Base-by-base conservation (phyloP, 163 green algal genomes). In the Chlorella variabilis region DNA sequence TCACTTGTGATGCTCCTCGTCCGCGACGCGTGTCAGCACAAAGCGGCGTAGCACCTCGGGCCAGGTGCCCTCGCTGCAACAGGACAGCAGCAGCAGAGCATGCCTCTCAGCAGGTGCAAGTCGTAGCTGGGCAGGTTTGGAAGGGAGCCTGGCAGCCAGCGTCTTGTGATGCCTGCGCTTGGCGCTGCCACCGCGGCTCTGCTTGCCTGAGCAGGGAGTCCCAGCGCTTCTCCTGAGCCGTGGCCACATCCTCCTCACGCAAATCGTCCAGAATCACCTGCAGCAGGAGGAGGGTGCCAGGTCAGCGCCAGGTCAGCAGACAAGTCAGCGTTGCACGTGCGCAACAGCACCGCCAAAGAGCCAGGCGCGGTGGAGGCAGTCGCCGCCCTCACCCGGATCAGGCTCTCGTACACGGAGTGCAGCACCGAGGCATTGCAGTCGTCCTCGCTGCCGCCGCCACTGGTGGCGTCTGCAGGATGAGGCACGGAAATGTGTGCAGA, bases 21-120 rank as follows among this genome's bases (percentile, higher is more conserved):
- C 71, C 0, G 41, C 39, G 27, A 34, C 59, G 0, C 78, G 77
- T 31, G 77, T 84, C 76, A 94, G 87, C 59, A 86, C 80, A 49
- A 90, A 88, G 38, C 91, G 84, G 31, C 90, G 81, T 71, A 95
- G 77, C 56, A 95, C 89, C 77, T 95, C 91, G 0, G 91, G 88
- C 91, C 91, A 95, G 21, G 87, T 92, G 34, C 85, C 91, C 25
- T 69, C 77, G 45, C 66, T 81, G 54, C 59, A 54, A 11, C 45
- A 54, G 11, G 11, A 23, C 45, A 54, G 15, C 45, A 54, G 11
- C 45, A 39, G 63, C 11, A 71, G 34, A 17, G 63, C 34, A 49
- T 38, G 3, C 31, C 29, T 42, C 3, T 25, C 21, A 29, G 21
- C 25, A n/a, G n/a, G n/a, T 34, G 25, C 21, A 29, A n/a, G 4